Evolutionary conservation across 495 filamentous ascomycete species (phyloP).

Genomic region (Bacidia gigantensis): DNA sequence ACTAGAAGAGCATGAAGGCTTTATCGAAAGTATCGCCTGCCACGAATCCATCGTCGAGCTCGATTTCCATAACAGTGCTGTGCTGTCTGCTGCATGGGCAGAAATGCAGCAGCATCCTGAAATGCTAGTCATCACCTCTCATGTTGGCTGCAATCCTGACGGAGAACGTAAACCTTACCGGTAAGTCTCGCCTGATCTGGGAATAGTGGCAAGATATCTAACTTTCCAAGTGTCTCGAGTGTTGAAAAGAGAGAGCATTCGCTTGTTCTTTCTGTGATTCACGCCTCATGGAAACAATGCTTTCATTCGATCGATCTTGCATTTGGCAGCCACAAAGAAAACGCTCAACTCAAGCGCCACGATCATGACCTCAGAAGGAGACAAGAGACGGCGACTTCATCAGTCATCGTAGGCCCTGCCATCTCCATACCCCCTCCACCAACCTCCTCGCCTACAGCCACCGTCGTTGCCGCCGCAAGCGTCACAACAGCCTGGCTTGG

Average conservation of each 20-base stretch:
- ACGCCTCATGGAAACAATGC: constrained; percentile 11
- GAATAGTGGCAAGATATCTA: background rate
- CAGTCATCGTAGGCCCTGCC: constrained; percentile 1
- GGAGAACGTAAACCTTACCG: constrained; percentile 20
- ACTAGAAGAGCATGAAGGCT: constrained; percentile 20
- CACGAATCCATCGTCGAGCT: constrained; percentile 13
- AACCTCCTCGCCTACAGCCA: constrained; percentile 8
- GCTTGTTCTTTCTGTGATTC: constrained; percentile 7
- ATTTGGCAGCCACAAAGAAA: constrained; percentile 13
- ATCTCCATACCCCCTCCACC: constrained; percentile 2
- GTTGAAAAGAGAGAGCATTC: background rate
- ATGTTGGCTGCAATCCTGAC: constrained; percentile 20
- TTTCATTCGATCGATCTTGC: constrained; percentile 15
- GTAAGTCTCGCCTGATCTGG: constrained; percentile 10
- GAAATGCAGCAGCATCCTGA: constrained; percentile 1
- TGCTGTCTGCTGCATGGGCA: background rate
- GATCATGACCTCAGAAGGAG: constrained; percentile 5
- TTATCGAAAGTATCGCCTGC: constrained; percentile 17
- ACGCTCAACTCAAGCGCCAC: background rate
- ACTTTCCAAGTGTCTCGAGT: background rate
- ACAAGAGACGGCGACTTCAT: constrained; percentile 1
- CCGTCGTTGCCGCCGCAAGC: constrained; percentile 1
- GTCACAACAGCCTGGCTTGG: constrained; percentile 9
- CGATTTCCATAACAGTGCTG: constrained; percentile 7
- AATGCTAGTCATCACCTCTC: constrained; percentile 22